Base-by-base conservation (phyloP, 371 early-diverging fungal species). In the Mucor saturninus region DNA sequence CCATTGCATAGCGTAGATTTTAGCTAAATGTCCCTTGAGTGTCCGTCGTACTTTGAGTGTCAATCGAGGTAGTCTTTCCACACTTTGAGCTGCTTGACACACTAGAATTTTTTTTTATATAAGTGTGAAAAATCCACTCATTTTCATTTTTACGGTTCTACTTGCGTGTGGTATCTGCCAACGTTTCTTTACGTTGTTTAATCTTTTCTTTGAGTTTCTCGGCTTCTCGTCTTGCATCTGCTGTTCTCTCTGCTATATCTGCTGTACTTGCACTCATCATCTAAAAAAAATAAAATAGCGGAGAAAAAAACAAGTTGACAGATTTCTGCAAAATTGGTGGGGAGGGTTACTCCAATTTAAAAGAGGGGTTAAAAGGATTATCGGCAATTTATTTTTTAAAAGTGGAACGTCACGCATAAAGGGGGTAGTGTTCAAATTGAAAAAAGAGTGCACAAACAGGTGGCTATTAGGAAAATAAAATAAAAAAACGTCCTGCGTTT, bases 1-100 rank as follows among this genome's bases (percentile, higher is more conserved):
- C 97, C 98, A 98, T 76, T 98, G 97, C 98, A 98, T 97, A n/a
- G 98, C 97, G 72, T 98, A 98, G 64, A 98, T 95, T 73, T 98
- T 98, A 38, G 97, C 97, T 54, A 97, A 80, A 80, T 98, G 98
- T 42, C 98, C 98, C 78, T 94, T 95, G 37, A 98, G 83, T 32
- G 92, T 94, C 59, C 98, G 86, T 31, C 96, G 91, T 60, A 96
- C 95, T 74, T 95, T 96, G 91, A 98, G 94, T 37, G 85, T 86
- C 50, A 95, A 80, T 48, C 95, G 84, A n/a, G 97, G 96, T 56
- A 98, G 79, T n/a, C 93, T 87, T 56, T 93, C 89, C n/a, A 89
- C 68, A 31, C 80, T 80, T 62, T 84, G 77, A 28, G 89, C 85
- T 74, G 85, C 83, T 63, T 69, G 61, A 52, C 53, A 43, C 40